Evolutionary conservation across 805 yeast genomes (phyloP), one percentile per base, ranked within the genome.

Genomic region (Lipomyces spencermartinsiae): DNA sequence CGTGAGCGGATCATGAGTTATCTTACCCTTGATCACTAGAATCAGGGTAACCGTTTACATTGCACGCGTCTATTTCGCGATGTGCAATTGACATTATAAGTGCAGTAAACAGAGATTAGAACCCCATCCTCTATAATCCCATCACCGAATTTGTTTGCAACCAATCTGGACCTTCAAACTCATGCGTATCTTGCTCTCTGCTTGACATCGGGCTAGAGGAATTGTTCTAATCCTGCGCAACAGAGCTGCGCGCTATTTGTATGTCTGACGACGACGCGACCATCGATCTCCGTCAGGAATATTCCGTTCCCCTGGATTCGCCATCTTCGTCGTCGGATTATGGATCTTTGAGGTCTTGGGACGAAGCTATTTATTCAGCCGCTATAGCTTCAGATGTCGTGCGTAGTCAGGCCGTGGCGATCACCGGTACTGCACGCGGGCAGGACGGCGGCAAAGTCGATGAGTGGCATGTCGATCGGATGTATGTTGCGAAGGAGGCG

Each of bases 311-410:
- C 49, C 10, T 8, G 49, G 8, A 16, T 43, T 43, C 22, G 22
- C 22, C 49, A 43, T 43, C 49, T 16, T 25, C 29, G 34, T 53
- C 34, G 22, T 53, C 56, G 56, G 31, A 53, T 16, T 53, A 53
- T 53, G 56, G 56, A 34, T 53, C 56, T 4, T 31, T 53, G 34
- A 31, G 56, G 14, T 53, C 56, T 31, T 53, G 29, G 56, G 56
- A 53, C 56, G 56, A 53, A 25, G 56, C 19, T 31, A 53, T 31
- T 12, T 53, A 53, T 31, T 53, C 34, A 9, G 34, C 56, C 14
- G 56, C 56, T 9, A 25, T 53, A 53, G 56, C 56, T 7, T 53
- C 56, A 4, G 9, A 25, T 31, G 56, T 16, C 56, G 34, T 43
- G 22, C 22, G 29, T 53, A n/a, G n/a, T 53, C 34, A 29, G n/a